These are phyloP conservation scores for Hanseniaspora mollemarum DNA, from an alignment of 805 yeast species.

Conservation along the genomic window DNA sequence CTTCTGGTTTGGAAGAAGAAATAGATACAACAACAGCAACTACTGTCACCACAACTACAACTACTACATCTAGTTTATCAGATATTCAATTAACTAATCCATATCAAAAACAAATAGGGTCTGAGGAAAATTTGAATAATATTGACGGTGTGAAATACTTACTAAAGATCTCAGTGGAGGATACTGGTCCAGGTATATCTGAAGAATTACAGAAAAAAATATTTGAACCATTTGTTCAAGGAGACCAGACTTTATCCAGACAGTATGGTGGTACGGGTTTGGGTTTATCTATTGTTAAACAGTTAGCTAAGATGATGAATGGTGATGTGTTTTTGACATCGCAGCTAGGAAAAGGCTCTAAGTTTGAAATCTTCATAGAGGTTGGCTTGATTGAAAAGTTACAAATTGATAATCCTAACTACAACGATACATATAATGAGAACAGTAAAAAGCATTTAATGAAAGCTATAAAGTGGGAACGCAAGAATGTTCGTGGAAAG, in stretches of 20 bases:
- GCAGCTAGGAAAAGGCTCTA: constrained; percentile 69
- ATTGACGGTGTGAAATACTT: constrained; percentile 26
- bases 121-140: constrained; percentile 32
- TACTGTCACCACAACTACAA: no score
- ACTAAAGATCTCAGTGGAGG: constrained; percentile 51
- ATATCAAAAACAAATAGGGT: constrained; percentile 20
- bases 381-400: constrained; percentile 42
- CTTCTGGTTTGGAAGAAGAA: constrained; percentile 15
- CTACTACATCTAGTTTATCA: constrained; percentile 15
- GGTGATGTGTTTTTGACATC: constrained; percentile 72
- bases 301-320: constrained; percentile 80
- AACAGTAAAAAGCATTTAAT: constrained; percentile 30
- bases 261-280: constrained; percentile 94
- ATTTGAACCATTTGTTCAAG: constrained; percentile 94
- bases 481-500: not conserved
- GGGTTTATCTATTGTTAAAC: constrained; percentile 81
- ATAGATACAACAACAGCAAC: constrained; percentile 15
- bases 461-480: not conserved
- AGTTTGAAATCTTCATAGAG: constrained; percentile 71
- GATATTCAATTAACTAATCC: not conserved
- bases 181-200: constrained; percentile 92
- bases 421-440: constrained; percentile 59
- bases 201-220: constrained; percentile 68
- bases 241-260: constrained; percentile 84
- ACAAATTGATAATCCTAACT: constrained; percentile 29